Conservation (phyloP, 2,329 filamentous ascomycete genomes). For the Gaeumannomyces sp. region DNA sequence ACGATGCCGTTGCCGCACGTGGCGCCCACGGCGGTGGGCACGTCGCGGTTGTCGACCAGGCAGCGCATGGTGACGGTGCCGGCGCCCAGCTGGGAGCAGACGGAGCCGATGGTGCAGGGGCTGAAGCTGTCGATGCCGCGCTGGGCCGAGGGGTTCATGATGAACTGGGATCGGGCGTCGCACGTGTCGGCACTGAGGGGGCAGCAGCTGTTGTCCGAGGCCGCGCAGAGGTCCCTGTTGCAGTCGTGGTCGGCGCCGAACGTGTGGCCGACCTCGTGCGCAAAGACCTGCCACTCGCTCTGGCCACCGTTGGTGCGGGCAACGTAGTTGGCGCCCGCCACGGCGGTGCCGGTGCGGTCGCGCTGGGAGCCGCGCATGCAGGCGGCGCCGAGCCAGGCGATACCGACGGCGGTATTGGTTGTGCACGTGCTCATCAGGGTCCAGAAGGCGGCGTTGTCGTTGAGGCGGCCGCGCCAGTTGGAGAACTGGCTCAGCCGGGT, state of each 20-base stretch:
- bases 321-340: slow-evolving; percentile 84
- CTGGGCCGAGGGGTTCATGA: slow-evolving; percentile 92
- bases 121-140: slow-evolving; percentile 73
- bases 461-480: slow-evolving; percentile 70
- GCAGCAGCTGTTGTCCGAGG: slow-evolving; percentile 63
- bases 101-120: slow-evolving; percentile 83
- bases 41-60: slow-evolving; percentile 74
- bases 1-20: slow-evolving; percentile 97
- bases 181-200: slow-evolving; percentile 64
- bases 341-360: slow-evolving; percentile 44
- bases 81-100: slow-evolving; percentile 77
- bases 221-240: slow-evolving; percentile 54
- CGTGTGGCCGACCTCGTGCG: slow-evolving; percentile 89
- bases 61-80: slow-evolving; percentile 68
- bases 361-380: slow-evolving; percentile 57
- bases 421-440: slow-evolving; percentile 77
- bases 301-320: slow-evolving; percentile 54
- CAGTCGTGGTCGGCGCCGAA: slow-evolving; percentile 97
- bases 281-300: slow-evolving; percentile 92
- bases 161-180: slow-evolving; percentile 68
- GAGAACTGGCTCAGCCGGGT: slow-evolving; percentile 84
- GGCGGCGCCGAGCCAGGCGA: slow-evolving; percentile 88
- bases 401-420: slow-evolving; percentile 77
- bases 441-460: slow-evolving; percentile 88
- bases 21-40: slow-evolving; percentile 73